Evolutionary conservation across 1,139 yeast species (phyloP).

Genomic region (Scheffersomyces quercinus): DNA sequence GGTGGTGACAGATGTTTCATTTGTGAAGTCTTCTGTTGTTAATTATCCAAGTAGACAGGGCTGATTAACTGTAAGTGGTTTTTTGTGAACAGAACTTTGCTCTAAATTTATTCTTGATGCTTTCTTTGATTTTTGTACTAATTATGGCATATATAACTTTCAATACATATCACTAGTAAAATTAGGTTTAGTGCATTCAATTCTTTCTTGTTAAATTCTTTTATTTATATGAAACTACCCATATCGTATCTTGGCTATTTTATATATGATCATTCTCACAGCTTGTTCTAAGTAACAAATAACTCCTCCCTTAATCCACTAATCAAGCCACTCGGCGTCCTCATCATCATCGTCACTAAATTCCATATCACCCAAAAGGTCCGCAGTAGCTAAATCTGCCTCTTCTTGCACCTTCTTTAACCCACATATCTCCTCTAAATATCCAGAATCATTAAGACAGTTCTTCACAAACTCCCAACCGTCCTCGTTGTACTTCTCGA

Average conservation of each 20-base stretch:
- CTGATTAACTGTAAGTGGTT: too few relatives aligned
- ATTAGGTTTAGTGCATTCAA: too few relatives aligned
- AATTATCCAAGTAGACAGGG: too few relatives aligned
- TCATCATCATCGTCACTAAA: slow-evolving; percentile 44
- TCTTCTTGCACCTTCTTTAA: slow-evolving; percentile 67
- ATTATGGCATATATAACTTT: too few relatives aligned
- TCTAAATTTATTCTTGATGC: too few relatives aligned
- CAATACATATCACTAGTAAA: too few relatives aligned
- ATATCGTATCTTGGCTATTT: not conserved
- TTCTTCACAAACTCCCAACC: slow-evolving; percentile 82
- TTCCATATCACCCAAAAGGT: slow-evolving; percentile 36
- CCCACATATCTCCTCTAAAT: slow-evolving; percentile 78
- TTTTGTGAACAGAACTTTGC: too few relatives aligned
- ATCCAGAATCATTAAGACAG: slow-evolving; percentile 66
- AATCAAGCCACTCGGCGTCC: slow-evolving; percentile 19
- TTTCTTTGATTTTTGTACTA: too few relatives aligned
- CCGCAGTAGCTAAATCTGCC: slow-evolving; percentile 62
- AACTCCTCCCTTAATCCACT: not conserved
- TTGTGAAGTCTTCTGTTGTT: too few relatives aligned
- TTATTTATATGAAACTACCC: not conserved
- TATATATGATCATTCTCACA: not conserved
- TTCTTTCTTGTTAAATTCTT: too few relatives aligned
- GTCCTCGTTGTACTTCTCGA: slow-evolving; percentile 44
- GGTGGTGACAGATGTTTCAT: too few relatives aligned
- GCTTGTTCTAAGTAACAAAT: not conserved